Conservation (phyloP, 2,329 filamentous ascomycete species). For the Fusarium veterinarium region DNA sequence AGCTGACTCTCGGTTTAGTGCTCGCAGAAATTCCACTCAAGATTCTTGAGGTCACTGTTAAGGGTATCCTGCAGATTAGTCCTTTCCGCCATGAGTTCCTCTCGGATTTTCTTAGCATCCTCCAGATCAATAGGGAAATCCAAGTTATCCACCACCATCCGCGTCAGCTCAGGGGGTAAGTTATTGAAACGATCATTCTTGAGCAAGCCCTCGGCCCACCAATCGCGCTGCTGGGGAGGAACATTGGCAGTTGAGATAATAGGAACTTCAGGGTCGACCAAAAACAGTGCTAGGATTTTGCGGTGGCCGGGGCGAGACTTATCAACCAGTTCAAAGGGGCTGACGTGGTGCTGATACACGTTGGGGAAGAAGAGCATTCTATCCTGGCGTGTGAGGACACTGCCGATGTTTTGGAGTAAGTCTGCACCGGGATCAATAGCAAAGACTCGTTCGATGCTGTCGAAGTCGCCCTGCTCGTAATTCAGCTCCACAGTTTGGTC, state of each 20-base stretch:
- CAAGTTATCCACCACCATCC: conserved; percentile 28
- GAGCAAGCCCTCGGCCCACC: conserved; percentile 46
- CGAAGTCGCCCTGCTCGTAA: conserved; percentile 50
- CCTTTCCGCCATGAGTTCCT: conserved; percentile 30
- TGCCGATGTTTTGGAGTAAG: conserved; percentile 56
- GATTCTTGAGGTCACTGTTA: background rate
- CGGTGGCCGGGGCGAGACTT: conserved; percentile 64
- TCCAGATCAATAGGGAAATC: conserved; percentile 30
- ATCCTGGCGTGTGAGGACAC: conserved; percentile 58
- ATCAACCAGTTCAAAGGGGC: conserved; percentile 64
- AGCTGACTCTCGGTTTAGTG: conserved; percentile 5
- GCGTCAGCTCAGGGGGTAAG: conserved; percentile 24
- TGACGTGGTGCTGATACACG: conserved; percentile 62
- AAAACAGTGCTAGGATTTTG: conserved; percentile 69
- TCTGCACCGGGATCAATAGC: conserved; percentile 43
- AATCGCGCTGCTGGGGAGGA: conserved; percentile 56
- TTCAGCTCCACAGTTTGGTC: conserved; percentile 40
- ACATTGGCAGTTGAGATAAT: conserved; percentile 58
- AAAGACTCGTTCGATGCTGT: conserved; percentile 50
- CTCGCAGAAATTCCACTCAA: conserved; percentile 36
- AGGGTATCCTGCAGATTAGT: conserved; percentile 1
- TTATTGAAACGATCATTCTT: conserved; percentile 7
- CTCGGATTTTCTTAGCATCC: conserved; percentile 27
- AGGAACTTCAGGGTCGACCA: conserved; percentile 66
- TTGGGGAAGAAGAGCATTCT: conserved; percentile 69